Conservation (phyloP, 1,284 basidiomycete genomes). For the Ganoderma resinaceum region DNA sequence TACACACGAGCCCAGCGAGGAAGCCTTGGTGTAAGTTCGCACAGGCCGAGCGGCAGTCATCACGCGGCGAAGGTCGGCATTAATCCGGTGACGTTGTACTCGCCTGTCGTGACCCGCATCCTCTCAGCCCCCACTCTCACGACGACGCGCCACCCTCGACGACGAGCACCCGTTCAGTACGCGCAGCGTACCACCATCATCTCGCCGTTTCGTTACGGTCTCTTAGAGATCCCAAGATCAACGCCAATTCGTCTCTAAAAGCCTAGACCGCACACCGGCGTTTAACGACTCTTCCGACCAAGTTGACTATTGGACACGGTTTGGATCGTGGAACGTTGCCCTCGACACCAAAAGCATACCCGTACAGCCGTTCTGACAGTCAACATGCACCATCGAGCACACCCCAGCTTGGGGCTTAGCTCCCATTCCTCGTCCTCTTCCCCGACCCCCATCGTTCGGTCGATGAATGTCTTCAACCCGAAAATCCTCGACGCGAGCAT, state of each 20-base stretch:
- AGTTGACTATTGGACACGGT: constrained; percentile 5
- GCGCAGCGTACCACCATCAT: constrained; percentile 1
- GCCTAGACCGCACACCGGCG: constrained; percentile 24
- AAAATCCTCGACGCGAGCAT: constrained; percentile 76
- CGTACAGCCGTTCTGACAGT: constrained; percentile 14
- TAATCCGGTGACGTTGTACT: constrained; percentile 26
- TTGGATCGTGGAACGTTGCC: constrained; percentile 1
- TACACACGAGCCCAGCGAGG: background rate
- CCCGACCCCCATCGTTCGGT: constrained; percentile 16
- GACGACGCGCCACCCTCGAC: constrained; percentile 27
- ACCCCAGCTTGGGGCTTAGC: constrained; percentile 25
- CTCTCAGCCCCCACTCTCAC: constrained; percentile 27
- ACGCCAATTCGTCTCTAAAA: constrained; percentile 13
- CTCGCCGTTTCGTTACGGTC: constrained; percentile 1
- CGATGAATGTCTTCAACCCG: constrained; percentile 73
- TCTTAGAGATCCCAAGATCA: constrained; percentile 9
- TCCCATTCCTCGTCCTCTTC: constrained; percentile 20
- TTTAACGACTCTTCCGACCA: constrained; percentile 22
- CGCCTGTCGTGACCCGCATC: constrained; percentile 18
- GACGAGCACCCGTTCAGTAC: constrained; percentile 8
- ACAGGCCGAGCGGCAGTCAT: constrained; percentile 19
- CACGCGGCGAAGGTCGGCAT: constrained; percentile 28
- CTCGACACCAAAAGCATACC: constrained; percentile 19
- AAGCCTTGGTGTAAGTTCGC: background rate
- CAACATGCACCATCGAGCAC: constrained; percentile 30